Base-by-base conservation (phyloP, 1,284 basidiomycete species). In the Melampsora occidentalis region DNA sequence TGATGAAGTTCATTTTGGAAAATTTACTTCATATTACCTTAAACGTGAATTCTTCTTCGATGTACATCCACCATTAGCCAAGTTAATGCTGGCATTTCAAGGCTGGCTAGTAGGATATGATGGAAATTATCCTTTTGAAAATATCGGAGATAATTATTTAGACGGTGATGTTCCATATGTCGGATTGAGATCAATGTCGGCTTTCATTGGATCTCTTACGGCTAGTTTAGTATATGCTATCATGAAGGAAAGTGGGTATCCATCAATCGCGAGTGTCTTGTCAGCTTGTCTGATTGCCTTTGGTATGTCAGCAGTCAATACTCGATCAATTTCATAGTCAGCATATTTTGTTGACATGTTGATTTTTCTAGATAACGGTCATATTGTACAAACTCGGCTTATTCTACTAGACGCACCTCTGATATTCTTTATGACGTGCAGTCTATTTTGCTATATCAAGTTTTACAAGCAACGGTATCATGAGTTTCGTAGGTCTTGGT, bases 41-140 rank as follows among this genome's bases (percentile, higher is more conserved):
- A 86, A 86, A 71, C 87, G 94, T 79, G 89, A 97, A 84, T 99
- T 97, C 85, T 98, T 98, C 85, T 99, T 99, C 86, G 97, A 99
- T 83, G 97, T 99, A 4, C 97, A 99, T 82, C 96, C 96, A 53
- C 96, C 96, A 18, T 89, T 97, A 71, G 94, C 95, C 63, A 97
- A 97, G 83, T 87, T 97, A 79, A 86, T 97, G 42, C 91, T 95
- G 81, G 97, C 91, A 64, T 87, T 96, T 51, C 91, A 92, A 33
- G 97, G 94, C 78, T 98, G 93, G 92, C 90, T 97, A 78, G 92
- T 96, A 61, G 97, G 97, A 10, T 99, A 96, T 82, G 91, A 97
- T 81, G 97, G 96, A 39, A 85, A 89, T 71, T 99, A 97, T 84
- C 87, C 90, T 57, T 99, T 99, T 85, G 92, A 96, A 77, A 91